Base-by-base conservation (phyloP, 495 filamentous ascomycete genomes). In the Daldinia loculata region DNA sequence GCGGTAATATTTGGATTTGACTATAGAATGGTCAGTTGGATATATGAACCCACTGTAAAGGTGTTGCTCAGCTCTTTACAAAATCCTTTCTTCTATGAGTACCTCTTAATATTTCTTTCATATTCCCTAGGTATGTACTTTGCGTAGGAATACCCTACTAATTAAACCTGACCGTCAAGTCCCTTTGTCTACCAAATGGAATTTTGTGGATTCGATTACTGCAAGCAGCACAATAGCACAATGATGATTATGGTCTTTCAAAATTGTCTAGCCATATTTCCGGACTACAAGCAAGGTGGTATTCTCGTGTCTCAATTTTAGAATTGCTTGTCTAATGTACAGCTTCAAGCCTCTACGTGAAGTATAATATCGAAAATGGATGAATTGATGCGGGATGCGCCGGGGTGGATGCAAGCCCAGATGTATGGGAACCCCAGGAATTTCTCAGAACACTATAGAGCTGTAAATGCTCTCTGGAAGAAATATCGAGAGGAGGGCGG, bases 161-260 rank as follows among this genome's bases (percentile, higher is more conserved):
- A 7, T 29, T 4, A 7, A 30, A 2, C 1, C 26, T 2, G 14
- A 1, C 15, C 4, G 26, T 29, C 2, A 4, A 30, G 26, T 29
- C 27, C 7, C 50, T 53, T 53, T 53, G 50, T 53, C 26, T 30
- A 30, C 26, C 3, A 17, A 24, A 15, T 17, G 17, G 6, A 48
- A 48, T 22, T 19, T 19, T 22, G n/a, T 8, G 19, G 11, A 14
- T n/a, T 30, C 19, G 15, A 53, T 30, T 30, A 4, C 50, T 30
- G 50, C 50, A 53, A 53, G 26, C 50, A 53, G 50, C 50, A 30
- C 27, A 53, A 30, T 30, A 30, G 19, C 19, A 48, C 43, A 53
- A 53, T 30, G 24, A 5, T 22, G 6, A 48, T 30, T 53, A 30
- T 53, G 27, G 50, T 30, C 50, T 30, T 30, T 53, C 9, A 53